Evolutionary conservation across 2,329 filamentous ascomycete genomes (phyloP).

Genomic region (Magnaporthales sp.): DNA sequence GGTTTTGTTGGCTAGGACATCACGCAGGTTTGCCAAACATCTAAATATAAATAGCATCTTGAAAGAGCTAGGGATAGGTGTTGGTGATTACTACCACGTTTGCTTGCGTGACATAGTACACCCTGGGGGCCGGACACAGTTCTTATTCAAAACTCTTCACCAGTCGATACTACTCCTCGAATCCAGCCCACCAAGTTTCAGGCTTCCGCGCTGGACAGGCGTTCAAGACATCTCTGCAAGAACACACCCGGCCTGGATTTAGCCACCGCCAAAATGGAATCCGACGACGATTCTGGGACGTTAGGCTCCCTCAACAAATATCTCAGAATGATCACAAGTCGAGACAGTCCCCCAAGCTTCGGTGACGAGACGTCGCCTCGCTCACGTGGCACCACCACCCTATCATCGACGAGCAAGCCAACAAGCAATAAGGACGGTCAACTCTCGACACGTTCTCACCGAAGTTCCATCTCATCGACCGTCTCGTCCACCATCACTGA

Average conservation of each 20-base stretch:
- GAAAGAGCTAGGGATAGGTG: background rate
- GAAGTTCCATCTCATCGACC: slow-evolving; percentile 12
- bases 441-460: slow-evolving; percentile 4
- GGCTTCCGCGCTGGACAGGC: background rate
- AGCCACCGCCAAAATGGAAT: background rate
- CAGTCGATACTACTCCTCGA: background rate
- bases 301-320: background rate
- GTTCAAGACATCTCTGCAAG: background rate
- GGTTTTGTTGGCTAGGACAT: background rate
- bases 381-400: background rate
- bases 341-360: background rate
- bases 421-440: background rate
- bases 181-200: background rate
- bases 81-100: background rate
- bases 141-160: background rate
- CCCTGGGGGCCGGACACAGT: background rate
- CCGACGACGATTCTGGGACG: background rate
- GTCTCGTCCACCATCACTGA: slow-evolving; percentile 4
- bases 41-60: background rate
- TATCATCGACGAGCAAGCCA: background rate
- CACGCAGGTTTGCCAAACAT: background rate
- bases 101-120: background rate
- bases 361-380: background rate
- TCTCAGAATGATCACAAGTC: background rate
- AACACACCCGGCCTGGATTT: background rate